Evolutionary conservation across 73 alveolate genomes (phyloP), one percentile per base, ranked within the genome.

Genomic region (Loxodes magnus): DNA sequence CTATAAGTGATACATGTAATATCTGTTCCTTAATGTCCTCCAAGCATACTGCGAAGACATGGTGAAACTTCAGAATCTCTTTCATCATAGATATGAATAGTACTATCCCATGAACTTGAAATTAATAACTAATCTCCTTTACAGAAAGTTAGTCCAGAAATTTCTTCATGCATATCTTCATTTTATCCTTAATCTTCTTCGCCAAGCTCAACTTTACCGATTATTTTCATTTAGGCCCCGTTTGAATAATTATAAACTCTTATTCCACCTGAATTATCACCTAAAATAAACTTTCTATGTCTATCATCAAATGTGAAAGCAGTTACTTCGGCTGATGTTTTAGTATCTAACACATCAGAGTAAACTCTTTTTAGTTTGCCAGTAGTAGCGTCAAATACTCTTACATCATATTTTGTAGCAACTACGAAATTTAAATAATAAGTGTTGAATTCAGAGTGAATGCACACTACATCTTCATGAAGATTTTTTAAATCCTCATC

Each of bases 11-110:
- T 46, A 30, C 90, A 71, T 23, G 84, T 59, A 4, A 90, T 87
- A 66, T 90, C 98, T 48, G 94, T 84, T 4, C 72, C 84, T 52
- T 67, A 62, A 68, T 88, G 97, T 2, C 94, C 97, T 2, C 96
- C 97, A 43, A 74, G 65, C 28, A 86, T 52, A 3, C 79, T 67
- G 38, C 94, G 67, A 33, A 88, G 44, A 28, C 74, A 55, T 20
- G 64, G 76, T 20, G 88, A 56, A 57, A 84, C 97, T 74, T 88
- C 97, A 0, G 94, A 80, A 36, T 79, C 74, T 23, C 67, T 61
- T 52, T 83, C 94, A 70, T 88, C 92, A 84, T 84, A 88, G 23
- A 88, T 81, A 31, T 70, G 53, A 4, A 88, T 83, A 42, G 83
- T 61, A 6, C 94, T 74, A 64, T 88, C 97, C 88, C 83, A 65